Conservation (phyloP, 257 asterid genomes). For the Jasminum sambac region DNA sequence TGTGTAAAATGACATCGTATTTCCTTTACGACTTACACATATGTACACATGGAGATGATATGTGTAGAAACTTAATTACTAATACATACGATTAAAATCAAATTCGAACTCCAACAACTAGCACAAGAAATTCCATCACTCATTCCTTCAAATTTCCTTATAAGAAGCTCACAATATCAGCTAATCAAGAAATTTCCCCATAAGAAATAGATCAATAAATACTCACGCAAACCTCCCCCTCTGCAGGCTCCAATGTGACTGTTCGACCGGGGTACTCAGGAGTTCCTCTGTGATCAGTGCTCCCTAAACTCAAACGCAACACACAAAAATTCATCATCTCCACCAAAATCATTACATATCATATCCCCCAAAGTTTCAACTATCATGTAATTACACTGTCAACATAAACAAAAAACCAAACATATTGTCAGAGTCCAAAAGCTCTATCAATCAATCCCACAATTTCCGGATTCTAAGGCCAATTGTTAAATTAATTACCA, state of each 20-base stretch:
- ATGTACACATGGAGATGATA: neutral
- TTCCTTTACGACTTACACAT: neutral
- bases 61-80: neutral
- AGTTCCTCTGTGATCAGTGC: constrained; percentile 98
- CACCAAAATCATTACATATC: neutral
- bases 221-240: constrained; percentile 77
- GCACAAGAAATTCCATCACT: neutral
- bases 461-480: too few species aligned
- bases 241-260: constrained; percentile 84
- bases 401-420: neutral
- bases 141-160: neutral
- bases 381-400: neutral
- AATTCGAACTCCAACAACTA: neutral
- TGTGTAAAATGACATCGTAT: neutral
- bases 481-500: too few species aligned
- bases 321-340: neutral
- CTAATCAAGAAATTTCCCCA: neutral
- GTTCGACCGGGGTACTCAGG: constrained; percentile 92
- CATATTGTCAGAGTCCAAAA: neutral
- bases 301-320: constrained; percentile 49
- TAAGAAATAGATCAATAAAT: neutral
- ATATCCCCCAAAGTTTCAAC: neutral
- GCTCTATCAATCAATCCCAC: neutral
- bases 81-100: neutral
- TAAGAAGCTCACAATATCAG: neutral